These are phyloP conservation scores for Pleurotus citrinopileatus DNA, from an alignment of 768 basidiomycete genomes.

Conservation along the genomic window DNA sequence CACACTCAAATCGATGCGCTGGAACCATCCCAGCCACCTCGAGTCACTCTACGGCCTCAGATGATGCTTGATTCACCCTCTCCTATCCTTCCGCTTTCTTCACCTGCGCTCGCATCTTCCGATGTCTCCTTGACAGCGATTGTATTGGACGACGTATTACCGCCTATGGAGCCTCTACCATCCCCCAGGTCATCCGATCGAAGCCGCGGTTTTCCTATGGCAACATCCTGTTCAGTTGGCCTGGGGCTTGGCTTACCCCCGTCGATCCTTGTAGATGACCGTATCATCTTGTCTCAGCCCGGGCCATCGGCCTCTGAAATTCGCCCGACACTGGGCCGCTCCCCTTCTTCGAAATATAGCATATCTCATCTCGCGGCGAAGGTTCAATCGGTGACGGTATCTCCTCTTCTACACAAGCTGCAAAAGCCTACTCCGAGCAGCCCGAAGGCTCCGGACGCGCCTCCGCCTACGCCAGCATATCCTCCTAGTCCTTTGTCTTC, in stretches of 20 bases:
- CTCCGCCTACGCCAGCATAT: background rate
- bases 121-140: too few species aligned
- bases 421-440: background rate
- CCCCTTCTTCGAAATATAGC: background rate
- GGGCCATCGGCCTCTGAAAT: background rate
- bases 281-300: background rate
- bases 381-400: background rate
- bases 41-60: background rate
- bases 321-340: background rate
- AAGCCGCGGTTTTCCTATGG: too few species aligned
- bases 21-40: background rate
- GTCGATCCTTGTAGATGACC: too few species aligned
- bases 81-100: background rate
- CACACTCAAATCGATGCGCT: background rate
- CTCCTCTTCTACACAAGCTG: constrained; percentile 1
- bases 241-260: background rate
- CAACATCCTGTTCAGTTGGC: too few species aligned
- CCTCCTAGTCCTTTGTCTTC: background rate
- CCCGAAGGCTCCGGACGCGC: background rate
- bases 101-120: background rate
- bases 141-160: too few species aligned
- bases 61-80: background rate
- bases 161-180: too few species aligned
- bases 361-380: constrained; percentile 1
- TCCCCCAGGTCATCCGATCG: too few species aligned